These are phyloP conservation scores for Trichosanthes truncata DNA, from an alignment of 306 rosid genomes.

Conservation along the genomic window DNA sequence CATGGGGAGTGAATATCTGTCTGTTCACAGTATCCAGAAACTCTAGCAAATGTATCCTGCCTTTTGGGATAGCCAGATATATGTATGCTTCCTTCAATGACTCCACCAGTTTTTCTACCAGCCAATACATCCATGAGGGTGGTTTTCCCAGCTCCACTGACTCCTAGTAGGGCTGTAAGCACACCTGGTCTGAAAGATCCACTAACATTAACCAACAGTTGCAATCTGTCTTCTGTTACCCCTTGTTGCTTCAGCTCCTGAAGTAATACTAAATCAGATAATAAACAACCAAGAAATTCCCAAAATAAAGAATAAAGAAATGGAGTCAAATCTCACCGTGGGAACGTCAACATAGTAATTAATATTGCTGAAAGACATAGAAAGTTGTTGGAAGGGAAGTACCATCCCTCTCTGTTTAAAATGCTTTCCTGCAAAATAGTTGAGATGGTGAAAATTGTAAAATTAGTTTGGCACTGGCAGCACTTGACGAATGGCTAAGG, in stretches of 20 bases:
- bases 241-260: constrained; percentile 97
- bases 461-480: not conserved
- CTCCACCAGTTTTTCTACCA: constrained; percentile 90
- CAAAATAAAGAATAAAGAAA: not conserved
- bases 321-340: constrained; percentile 42
- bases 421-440: constrained; percentile 52
- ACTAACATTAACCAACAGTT: constrained; percentile 66
- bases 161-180: constrained; percentile 92
- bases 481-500: not conserved
- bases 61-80: constrained; percentile 90
- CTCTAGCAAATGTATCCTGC: constrained; percentile 90
- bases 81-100: constrained; percentile 59
- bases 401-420: constrained; percentile 93
- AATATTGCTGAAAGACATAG: constrained; percentile 86
- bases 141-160: constrained; percentile 97
- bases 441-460: constrained; percentile 7
- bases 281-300: constrained; percentile 14
- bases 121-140: constrained; percentile 97
- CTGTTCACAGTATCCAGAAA: constrained; percentile 98
- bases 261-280: constrained; percentile 35
- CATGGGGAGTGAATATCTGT: constrained; percentile 91
- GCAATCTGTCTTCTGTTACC: constrained; percentile 66
- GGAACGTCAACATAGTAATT: constrained; percentile 92
- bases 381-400: constrained; percentile 94
- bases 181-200: constrained; percentile 93